phyloP scores from a whole-genome alignment of 2,329 filamentous ascomycete genomes.

The Endoconidiophora laricicola region DNA sequence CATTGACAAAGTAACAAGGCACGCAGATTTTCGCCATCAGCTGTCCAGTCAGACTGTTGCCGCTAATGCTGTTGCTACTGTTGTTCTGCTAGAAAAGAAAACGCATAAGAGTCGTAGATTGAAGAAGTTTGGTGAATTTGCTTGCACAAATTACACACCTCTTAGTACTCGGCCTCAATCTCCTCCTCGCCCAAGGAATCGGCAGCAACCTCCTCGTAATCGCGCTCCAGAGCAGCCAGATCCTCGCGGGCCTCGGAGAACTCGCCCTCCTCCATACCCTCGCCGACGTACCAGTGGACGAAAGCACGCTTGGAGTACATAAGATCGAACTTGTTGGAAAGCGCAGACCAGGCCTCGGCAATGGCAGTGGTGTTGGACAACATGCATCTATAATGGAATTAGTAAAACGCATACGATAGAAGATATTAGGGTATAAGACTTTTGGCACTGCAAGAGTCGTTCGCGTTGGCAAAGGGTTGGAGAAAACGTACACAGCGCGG shows the following conservation, averaged over 20 bases:
- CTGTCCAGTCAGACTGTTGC: neutral
- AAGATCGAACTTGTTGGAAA: slow-evolving; percentile 97
- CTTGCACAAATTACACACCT: slow-evolving; percentile 10
- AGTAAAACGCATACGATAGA: neutral
- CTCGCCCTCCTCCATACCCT: slow-evolving; percentile 99
- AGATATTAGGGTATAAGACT: neutral
- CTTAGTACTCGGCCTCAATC: slow-evolving; percentile 80
- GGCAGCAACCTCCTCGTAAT: slow-evolving; percentile 96
- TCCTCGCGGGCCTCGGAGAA: slow-evolving; percentile 99
- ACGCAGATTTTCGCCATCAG: too few species aligned
- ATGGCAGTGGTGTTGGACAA: slow-evolving; percentile 97
- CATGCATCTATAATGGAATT: slow-evolving; percentile 55
- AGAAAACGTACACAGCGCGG: slow-evolving; percentile 72
- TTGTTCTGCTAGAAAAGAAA: slow-evolving; percentile 1
- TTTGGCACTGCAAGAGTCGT: neutral
- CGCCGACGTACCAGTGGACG: slow-evolving; percentile 99
- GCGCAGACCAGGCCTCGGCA: slow-evolving; percentile 90
- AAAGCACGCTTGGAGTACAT: slow-evolving; percentile 99
- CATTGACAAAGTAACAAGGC: too few species aligned
- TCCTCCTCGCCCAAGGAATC: slow-evolving; percentile 84
- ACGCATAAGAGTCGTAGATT: slow-evolving; percentile 1
- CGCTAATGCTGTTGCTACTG: slow-evolving; percentile 3
- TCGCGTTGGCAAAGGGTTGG: neutral
- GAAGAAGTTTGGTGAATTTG: neutral
- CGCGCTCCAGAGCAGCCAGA: slow-evolving; percentile 89